Conservation (phyloP, 352 stramenopile species). For the Hyaloperonospora brassicae region DNA sequence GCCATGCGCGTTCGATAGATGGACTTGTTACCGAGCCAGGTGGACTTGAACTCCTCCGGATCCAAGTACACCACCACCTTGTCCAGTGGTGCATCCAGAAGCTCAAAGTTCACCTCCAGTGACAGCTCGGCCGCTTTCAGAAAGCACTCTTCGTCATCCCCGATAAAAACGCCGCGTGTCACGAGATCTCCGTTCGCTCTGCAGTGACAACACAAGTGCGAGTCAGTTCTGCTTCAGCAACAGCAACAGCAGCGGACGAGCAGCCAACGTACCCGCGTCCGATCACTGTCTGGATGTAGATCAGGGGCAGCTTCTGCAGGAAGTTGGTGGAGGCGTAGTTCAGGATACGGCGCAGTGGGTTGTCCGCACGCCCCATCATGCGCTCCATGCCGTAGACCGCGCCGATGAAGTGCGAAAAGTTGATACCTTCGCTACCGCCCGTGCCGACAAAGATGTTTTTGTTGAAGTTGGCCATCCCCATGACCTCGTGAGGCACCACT, state of each 20-base stretch:
- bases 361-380: constrained; percentile 95
- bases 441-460: constrained; percentile 98
- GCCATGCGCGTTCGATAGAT: constrained; percentile 97
- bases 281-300: constrained; percentile 96
- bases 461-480: constrained; percentile 99
- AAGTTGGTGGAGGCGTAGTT: constrained; percentile 94
- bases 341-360: constrained; percentile 92
- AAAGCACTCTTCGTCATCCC: constrained; percentile 94
- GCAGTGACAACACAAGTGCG: constrained; percentile 3
- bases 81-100: constrained; percentile 85
- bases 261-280: constrained; percentile 40
- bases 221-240: constrained; percentile 3
- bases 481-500: constrained; percentile 96
- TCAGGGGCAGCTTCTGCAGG: constrained; percentile 81
- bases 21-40: constrained; percentile 97
- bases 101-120: constrained; percentile 93
- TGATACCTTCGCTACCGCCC: constrained; percentile 91
- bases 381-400: constrained; percentile 97
- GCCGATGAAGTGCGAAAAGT: constrained; percentile 97
- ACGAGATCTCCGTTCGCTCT: constrained; percentile 56
- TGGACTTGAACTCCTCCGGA: constrained; percentile 95
- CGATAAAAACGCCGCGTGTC: constrained; percentile 91
- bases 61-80: constrained; percentile 97
- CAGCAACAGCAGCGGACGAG: background rate
- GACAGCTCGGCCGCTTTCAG: constrained; percentile 90